Conservation (phyloP, 1,284 basidiomycete species). For the Pascua sp. region DNA sequence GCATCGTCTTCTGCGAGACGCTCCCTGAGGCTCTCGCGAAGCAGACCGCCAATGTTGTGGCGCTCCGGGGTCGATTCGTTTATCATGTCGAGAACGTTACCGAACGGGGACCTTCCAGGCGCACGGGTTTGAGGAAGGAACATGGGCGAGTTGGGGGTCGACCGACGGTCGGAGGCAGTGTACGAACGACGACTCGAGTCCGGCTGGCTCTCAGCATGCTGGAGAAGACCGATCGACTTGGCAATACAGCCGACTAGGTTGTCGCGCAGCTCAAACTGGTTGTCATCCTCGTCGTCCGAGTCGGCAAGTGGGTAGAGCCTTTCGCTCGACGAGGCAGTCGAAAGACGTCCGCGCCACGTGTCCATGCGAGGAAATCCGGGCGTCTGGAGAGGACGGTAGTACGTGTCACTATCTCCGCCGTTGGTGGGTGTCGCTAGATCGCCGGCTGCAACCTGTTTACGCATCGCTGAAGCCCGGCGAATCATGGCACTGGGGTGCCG, state of each 20-base stretch:
- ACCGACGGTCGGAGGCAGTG: neutral
- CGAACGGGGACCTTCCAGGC: conserved; percentile 61
- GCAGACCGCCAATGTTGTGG: conserved; percentile 60
- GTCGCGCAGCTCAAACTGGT: conserved; percentile 70
- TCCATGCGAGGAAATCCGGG: conserved; percentile 45
- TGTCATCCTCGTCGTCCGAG: conserved; percentile 26
- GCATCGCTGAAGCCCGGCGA: conserved; percentile 33
- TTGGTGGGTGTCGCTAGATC: conserved; percentile 54
- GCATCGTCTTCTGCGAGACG: conserved; percentile 74
- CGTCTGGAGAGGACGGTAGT: conserved; percentile 42
- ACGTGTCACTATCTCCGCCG: conserved; percentile 31
- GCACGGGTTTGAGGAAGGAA: conserved; percentile 33
- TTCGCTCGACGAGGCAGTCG: neutral
- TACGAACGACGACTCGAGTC: conserved; percentile 10
- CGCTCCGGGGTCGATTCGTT: conserved; percentile 43
- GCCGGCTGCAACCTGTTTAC: conserved; percentile 52
- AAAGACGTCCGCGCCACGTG: conserved; percentile 23
- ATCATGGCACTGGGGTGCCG: conserved; percentile 24
- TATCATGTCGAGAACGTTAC: conserved; percentile 72
- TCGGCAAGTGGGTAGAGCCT: conserved; percentile 2
- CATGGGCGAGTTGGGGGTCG: conserved; percentile 38
- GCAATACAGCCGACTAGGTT: conserved; percentile 97
- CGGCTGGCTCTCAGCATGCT: conserved; percentile 57
- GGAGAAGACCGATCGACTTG: conserved; percentile 92
- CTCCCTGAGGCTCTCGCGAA: conserved; percentile 56